phyloP scores from a whole-genome alignment of 768 basidiomycete species.

The Harrya chromipes region DNA sequence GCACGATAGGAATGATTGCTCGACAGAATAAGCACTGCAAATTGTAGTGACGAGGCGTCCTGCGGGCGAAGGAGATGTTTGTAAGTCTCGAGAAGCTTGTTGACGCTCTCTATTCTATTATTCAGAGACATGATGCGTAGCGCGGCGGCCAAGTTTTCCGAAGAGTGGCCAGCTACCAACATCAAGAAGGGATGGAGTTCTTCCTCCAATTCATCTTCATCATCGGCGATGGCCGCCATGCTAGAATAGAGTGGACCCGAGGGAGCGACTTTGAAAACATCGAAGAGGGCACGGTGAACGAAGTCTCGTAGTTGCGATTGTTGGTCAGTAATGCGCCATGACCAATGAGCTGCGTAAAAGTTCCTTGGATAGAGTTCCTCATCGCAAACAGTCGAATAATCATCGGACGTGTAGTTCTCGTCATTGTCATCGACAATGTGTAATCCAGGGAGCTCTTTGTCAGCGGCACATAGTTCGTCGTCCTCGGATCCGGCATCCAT shows the following conservation, averaged over 20 bases:
- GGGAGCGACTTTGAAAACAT: constrained; percentile 51
- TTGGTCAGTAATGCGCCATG: constrained; percentile 38
- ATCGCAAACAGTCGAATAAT: constrained; percentile 19
- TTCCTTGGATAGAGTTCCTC: constrained; percentile 27
- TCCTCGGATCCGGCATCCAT: constrained; percentile 23
- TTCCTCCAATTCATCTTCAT: constrained; percentile 33
- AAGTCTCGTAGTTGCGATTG: constrained; percentile 40
- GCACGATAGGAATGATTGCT: constrained; percentile 22
- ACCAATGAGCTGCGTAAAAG: constrained; percentile 54
- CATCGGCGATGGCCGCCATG: constrained; percentile 39
- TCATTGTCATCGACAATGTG: constrained; percentile 32
- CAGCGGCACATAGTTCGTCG: constrained; percentile 12
- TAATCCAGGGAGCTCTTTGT: neutral
- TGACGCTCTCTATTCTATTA: constrained; percentile 34
- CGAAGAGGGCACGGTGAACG: constrained; percentile 44
- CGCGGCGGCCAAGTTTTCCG: constrained; percentile 53
- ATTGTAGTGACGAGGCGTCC: constrained; percentile 46
- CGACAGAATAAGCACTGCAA: constrained; percentile 41
- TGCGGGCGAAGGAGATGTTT: constrained; percentile 59
- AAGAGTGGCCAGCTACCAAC: constrained; percentile 44
- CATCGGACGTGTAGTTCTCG: constrained; percentile 26
- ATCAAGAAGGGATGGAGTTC: constrained; percentile 34
- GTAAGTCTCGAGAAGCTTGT: constrained; percentile 43
- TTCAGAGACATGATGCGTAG: constrained; percentile 49
- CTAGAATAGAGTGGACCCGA: constrained; percentile 43